These are phyloP conservation scores for Pythium periplocum DNA, from an alignment of 352 stramenopile species.

Conservation along the genomic window DNA sequence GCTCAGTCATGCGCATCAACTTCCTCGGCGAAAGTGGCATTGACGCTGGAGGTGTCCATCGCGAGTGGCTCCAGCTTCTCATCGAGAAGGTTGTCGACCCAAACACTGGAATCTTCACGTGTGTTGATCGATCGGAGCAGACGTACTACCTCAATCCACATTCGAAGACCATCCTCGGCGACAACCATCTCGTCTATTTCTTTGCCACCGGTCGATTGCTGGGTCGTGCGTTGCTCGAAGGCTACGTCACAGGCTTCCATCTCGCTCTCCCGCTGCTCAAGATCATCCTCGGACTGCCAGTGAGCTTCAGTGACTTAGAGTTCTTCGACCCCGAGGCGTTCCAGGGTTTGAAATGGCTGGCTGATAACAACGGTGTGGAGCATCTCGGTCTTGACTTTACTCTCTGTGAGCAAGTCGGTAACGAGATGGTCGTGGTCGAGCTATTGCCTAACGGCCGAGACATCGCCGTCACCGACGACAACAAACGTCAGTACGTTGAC, in stretches of 20 bases:
- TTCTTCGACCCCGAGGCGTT: conserved; percentile 28
- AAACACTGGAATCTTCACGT: conserved; percentile 20
- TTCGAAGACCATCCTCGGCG: conserved; percentile 17
- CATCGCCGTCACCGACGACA: conserved; percentile 91
- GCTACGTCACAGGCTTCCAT: conserved; percentile 83
- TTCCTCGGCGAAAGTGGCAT: conserved; percentile 53
- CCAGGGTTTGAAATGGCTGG: conserved; percentile 24
- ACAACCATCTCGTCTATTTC: conserved; percentile 28
- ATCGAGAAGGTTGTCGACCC: conserved; percentile 26
- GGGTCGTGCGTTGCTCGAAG: conserved; percentile 41
- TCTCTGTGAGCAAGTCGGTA: conserved; percentile 29
- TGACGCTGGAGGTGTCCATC: conserved; percentile 56
- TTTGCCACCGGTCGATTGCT: conserved; percentile 23
- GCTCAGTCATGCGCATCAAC: conserved; percentile 40
- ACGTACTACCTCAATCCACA: conserved; percentile 30
- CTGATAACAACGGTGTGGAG: conserved; percentile 18
- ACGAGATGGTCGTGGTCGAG: conserved; percentile 41
- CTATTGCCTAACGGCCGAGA: conserved; percentile 26
- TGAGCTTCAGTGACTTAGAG: conserved; percentile 89
- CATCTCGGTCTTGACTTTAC: conserved; percentile 51
- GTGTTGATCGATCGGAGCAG: conserved; percentile 25
- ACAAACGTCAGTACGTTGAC: conserved; percentile 93
- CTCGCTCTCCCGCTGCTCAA: conserved; percentile 92
- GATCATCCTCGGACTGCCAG: conserved; percentile 88
- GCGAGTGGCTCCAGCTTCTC: conserved; percentile 63